Conservation (phyloP, 306 rosid species). For the Rosa multiflora region DNA sequence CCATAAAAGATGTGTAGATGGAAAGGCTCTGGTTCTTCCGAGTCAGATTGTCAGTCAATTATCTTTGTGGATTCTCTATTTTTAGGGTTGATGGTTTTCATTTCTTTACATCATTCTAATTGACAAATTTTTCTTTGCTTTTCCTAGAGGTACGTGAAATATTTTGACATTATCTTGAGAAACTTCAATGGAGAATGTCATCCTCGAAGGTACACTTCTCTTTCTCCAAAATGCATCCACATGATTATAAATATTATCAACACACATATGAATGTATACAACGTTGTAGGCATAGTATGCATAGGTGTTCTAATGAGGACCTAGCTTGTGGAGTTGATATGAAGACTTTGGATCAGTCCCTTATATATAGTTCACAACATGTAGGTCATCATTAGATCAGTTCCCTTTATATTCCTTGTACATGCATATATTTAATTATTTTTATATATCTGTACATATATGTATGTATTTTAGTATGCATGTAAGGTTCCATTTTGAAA, state of each 20-base stretch:
- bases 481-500: neutral
- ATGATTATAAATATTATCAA: neutral
- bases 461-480: neutral
- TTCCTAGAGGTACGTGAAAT: conserved; percentile 81
- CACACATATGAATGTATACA: neutral
- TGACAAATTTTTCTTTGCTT: conserved; percentile 25
- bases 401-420: neutral
- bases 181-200: conserved; percentile 68
- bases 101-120: conserved; percentile 32
- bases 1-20: conserved; percentile 92
- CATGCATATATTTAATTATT: neutral
- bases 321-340: neutral
- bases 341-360: neutral
- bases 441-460: neutral
- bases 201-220: conserved; percentile 60
- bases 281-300: neutral
- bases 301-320: neutral
- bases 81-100: conserved; percentile 18
- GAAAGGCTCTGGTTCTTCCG: conserved; percentile 85
- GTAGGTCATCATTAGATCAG: neutral
- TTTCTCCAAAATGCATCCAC: conserved; percentile 10
- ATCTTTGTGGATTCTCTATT: conserved; percentile 1
- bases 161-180: conserved; percentile 65
- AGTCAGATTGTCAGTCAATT: conserved; percentile 84
- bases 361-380: neutral